Evolutionary conservation across 1,284 basidiomycete species (phyloP), one percentile per base, ranked within the genome.

Genomic region (Heterobasidion parviporum): DNA sequence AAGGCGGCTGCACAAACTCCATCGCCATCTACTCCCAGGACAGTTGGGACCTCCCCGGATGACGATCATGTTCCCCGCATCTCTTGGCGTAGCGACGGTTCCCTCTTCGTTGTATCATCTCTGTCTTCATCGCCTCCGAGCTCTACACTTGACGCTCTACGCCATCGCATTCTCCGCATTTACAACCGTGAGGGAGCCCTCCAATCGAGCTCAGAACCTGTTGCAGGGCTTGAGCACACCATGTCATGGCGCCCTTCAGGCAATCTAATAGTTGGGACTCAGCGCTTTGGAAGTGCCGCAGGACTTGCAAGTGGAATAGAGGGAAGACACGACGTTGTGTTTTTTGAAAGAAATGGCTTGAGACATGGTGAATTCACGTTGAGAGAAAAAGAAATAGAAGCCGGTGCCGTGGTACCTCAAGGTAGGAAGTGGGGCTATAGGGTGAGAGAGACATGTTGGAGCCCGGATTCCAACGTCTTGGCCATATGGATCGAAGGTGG

Each of bases 291-390:
- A 1, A 8, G 16, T 14, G 41, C 16, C 14, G 41, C 12, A 16
- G 41, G 41, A 44, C 16, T 44, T 14, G 41, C 41, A 16, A 44
- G 41, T 44, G 41, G 41, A 44, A 44, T 75, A 52, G 77, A 77
- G 36, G 87, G 81, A 5, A 77, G 88, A 54, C 89, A 96, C 66
- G 93, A 97, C 63, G 76, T 99, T 1, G 85, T 98, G 0, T 98
- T 99, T 71, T 94, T 98, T 61, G 96, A 99, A 72, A 77, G 93
- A 61, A 99, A 99, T 68, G 97, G 96, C 0, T 71, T 99, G 57
- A 74, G 94, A 54, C 90, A 97, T 65, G 92, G 94, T 9, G 94
- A 97, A 52, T 98, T 98, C 68, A 79, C 77, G 51, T 66, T 98
- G 56, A 72, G 85, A n/a, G 52, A 47, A 45, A 79, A 82, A 66